Evolutionary conservation across 1,284 basidiomycete species (phyloP).

Genomic region (Cutaneotrichosporon dermatis): DNA sequence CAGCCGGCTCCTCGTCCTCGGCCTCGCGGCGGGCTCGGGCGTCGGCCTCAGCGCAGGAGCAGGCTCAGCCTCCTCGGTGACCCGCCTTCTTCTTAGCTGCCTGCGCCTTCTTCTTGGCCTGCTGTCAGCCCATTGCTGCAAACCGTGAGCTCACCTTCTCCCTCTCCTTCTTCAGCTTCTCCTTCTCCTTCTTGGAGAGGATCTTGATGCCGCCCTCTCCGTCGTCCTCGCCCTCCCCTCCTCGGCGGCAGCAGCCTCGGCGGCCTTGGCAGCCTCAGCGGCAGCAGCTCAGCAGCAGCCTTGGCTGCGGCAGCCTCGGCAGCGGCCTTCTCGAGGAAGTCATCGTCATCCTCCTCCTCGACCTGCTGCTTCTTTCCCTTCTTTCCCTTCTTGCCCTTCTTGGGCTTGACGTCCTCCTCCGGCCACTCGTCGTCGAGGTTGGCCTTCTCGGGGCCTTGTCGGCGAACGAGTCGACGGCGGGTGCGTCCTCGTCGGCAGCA

Average conservation of each 20-base stretch:
- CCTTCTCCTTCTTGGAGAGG: slow-evolving; percentile 86
- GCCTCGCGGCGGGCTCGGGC: slow-evolving; percentile 30
- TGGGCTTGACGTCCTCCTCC: slow-evolving; percentile 49
- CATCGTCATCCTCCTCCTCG: slow-evolving; percentile 34
- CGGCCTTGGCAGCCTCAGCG: slow-evolving; percentile 51
- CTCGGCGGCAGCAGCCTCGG: slow-evolving; percentile 61
- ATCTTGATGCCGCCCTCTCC: slow-evolving; percentile 66
- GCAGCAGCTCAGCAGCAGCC: slow-evolving; percentile 20
- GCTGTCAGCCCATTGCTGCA: slow-evolving; percentile 1
- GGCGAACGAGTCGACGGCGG: slow-evolving; percentile 47
- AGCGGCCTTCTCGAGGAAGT: slow-evolving; percentile 40
- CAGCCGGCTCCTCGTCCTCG: slow-evolving; percentile 57
- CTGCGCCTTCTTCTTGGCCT: slow-evolving; percentile 95
- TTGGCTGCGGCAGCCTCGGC: slow-evolving; percentile 49
- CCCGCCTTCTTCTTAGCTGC: slow-evolving; percentile 75
- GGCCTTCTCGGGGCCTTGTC: slow-evolving; percentile 19
- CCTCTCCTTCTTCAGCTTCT: slow-evolving; percentile 86
- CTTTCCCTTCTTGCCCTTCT: slow-evolving; percentile 51
- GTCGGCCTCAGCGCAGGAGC: slow-evolving; percentile 11
- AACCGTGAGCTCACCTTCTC: slow-evolving; percentile 64
- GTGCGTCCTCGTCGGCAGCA: slow-evolving; percentile 27
- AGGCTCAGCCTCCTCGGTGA: slow-evolving; percentile 19
- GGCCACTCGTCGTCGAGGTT: slow-evolving; percentile 47
- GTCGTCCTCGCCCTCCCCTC: slow-evolving; percentile 57
- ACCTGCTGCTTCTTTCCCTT: slow-evolving; percentile 48